phyloP scores from a whole-genome alignment of 2,329 filamentous ascomycete species.

The Emydomyces testavorans region DNA sequence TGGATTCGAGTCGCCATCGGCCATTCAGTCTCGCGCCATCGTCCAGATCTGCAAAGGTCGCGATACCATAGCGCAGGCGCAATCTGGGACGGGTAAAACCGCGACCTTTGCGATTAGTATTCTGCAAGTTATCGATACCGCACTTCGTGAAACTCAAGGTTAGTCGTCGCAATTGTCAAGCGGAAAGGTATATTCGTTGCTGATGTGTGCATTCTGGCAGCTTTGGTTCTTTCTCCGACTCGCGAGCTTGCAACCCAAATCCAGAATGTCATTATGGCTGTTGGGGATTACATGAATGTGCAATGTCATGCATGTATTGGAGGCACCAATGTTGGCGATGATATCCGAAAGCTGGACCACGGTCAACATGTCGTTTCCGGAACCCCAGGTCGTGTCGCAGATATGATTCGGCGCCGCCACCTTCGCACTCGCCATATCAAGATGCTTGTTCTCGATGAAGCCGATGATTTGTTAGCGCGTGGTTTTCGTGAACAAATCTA shows the following conservation, averaged over 20 bases:
- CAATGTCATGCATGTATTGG: constrained; percentile 98
- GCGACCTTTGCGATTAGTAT: constrained; percentile 95
- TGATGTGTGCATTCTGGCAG: constrained; percentile 29
- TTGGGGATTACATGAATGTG: constrained; percentile 99
- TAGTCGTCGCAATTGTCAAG: constrained; percentile 16
- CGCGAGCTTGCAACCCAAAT: constrained; percentile 97
- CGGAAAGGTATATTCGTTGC: background rate
- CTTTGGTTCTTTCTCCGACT: constrained; percentile 87
- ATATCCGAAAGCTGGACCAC: constrained; percentile 94
- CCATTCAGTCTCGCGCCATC: constrained; percentile 94
- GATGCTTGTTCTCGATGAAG: constrained; percentile 66
- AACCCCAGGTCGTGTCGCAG: constrained; percentile 88
- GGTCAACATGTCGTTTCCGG: constrained; percentile 96
- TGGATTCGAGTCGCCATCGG: constrained; percentile 94
- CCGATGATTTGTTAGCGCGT: constrained; percentile 72
- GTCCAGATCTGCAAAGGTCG: constrained; percentile 98
- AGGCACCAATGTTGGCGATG: constrained; percentile 93
- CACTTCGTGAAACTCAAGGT: constrained; percentile 77
- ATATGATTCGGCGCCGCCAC: constrained; percentile 66
- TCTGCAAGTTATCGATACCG: constrained; percentile 89
- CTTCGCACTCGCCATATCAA: constrained; percentile 64
- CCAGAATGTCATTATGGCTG: constrained; percentile 95
- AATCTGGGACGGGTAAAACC: constrained; percentile 94
- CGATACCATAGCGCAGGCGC: constrained; percentile 95
- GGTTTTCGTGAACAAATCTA: constrained; percentile 98